These are phyloP conservation scores for Cytospora schulzeri DNA, from an alignment of 2,329 filamentous ascomycete species.

Conservation along the genomic window DNA sequence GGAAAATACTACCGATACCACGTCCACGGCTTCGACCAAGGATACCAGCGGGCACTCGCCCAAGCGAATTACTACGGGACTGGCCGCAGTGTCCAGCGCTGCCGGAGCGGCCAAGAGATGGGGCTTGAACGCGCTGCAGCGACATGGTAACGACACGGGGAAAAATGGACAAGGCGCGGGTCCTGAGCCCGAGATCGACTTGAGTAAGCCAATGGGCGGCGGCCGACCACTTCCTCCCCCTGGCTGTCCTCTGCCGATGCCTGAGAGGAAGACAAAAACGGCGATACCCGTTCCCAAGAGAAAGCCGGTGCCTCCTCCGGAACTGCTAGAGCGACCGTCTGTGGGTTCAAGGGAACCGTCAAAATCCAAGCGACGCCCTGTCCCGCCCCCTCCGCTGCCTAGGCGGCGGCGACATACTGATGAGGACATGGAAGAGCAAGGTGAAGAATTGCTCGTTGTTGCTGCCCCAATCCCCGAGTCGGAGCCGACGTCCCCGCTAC, in stretches of 20 bases:
- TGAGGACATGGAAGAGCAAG: conserved; percentile 37
- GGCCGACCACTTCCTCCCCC: conserved; percentile 81
- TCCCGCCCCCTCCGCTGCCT: conserved; percentile 52
- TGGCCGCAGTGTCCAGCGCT: conserved; percentile 58
- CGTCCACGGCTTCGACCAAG: conserved; percentile 41
- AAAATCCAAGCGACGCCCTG: conserved; percentile 34
- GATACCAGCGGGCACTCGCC: conserved; percentile 34
- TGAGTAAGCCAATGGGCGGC: conserved; percentile 74
- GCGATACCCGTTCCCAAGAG: conserved; percentile 62
- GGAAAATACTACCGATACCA: conserved; percentile 41
- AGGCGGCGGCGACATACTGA: conserved; percentile 45
- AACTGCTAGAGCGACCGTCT: conserved; percentile 27
- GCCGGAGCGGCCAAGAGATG: conserved; percentile 60
- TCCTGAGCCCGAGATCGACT: conserved; percentile 41
- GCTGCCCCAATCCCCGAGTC: conserved; percentile 63
- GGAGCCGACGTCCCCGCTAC: conserved; percentile 55
- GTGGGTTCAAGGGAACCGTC: conserved; percentile 15
- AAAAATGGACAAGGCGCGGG: conserved; percentile 33
- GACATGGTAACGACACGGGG: conserved; percentile 45
- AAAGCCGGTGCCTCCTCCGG: conserved; percentile 59
- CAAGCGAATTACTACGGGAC: conserved; percentile 48
- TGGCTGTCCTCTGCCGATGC: conserved; percentile 74
- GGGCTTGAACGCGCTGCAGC: conserved; percentile 60
- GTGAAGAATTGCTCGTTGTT: conserved; percentile 63
- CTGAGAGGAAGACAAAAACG: conserved; percentile 61